Evolutionary conservation across 768 basidiomycete genomes (phyloP).

Genomic region (Kwoniella dejecticola): DNA sequence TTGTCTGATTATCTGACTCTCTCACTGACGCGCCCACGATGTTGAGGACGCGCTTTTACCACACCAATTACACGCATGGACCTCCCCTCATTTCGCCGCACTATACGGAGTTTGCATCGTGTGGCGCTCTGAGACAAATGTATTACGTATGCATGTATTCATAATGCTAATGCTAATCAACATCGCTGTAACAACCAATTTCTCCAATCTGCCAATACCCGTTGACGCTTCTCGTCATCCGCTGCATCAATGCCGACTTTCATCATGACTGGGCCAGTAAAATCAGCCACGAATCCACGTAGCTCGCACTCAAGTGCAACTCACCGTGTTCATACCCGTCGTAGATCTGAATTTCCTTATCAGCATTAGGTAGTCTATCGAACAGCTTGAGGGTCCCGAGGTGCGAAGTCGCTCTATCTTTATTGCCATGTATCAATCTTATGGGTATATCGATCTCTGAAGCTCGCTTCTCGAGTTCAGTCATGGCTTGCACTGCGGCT

Average conservation of each 20-base stretch:
- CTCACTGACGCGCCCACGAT: no score
- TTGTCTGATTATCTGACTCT: no score
- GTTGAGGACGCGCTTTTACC: no score
- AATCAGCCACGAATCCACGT: background rate
- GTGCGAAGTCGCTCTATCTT: conserved; percentile 55
- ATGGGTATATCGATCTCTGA: conserved; percentile 53
- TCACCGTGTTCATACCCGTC: conserved; percentile 57
- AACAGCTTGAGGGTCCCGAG: conserved; percentile 50
- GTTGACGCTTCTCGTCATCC: conserved; percentile 55
- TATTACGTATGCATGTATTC: no score
- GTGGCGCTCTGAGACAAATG: no score
- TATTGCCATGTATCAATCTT: conserved; percentile 55
- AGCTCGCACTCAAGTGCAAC: conserved; percentile 4
- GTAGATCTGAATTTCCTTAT: conserved; percentile 56
- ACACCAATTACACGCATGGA: no score
- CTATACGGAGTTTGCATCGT: no score
- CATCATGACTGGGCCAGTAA: conserved; percentile 44
- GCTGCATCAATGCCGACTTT: conserved; percentile 52
- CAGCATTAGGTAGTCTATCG: conserved; percentile 46
- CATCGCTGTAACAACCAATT: conserved; percentile 53
- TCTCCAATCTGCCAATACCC: conserved; percentile 54
- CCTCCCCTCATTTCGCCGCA: no score
- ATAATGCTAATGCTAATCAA: no score
- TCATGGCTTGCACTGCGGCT: conserved; percentile 52
- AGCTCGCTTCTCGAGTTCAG: conserved; percentile 43